phyloP scores from a whole-genome alignment of 164 flowering plant genomes.

The Liriodendron chinense region DNA sequence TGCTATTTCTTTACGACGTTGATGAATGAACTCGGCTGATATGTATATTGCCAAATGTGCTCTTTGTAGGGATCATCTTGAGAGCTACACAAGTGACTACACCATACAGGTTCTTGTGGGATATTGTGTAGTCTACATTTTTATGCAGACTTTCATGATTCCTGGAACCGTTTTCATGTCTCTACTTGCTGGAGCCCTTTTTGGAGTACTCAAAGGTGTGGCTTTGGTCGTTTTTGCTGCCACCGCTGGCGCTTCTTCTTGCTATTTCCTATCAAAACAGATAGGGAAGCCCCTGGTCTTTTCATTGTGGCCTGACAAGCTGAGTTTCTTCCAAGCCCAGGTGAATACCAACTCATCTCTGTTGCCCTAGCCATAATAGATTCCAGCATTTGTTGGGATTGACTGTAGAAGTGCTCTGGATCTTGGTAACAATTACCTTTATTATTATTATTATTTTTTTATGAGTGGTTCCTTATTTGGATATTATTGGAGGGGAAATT shows the following conservation, averaged over 20 bases:
- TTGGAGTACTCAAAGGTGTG: slow-evolving; percentile 85
- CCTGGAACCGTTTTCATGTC: slow-evolving; percentile 98
- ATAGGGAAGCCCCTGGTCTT: slow-evolving; percentile 79
- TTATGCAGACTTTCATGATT: slow-evolving; percentile 99
- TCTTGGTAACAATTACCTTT: too few relatives aligned
- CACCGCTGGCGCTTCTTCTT: slow-evolving; percentile 97
- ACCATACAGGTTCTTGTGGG: slow-evolving; percentile 82
- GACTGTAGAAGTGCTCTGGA: background rate
- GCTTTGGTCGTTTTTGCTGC: slow-evolving; percentile 86
- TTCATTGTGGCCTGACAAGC: slow-evolving; percentile 87
- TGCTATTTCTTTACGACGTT: background rate
- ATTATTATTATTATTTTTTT: too few relatives aligned
- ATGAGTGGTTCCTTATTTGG: too few relatives aligned
- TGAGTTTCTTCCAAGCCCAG: slow-evolving; percentile 81
- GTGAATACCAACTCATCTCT: slow-evolving; percentile 27
- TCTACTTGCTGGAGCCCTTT: slow-evolving; percentile 92
- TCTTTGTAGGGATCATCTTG: slow-evolving; percentile 70
- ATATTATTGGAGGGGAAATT: too few relatives aligned
- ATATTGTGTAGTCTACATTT: slow-evolving; percentile 77
- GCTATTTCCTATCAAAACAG: slow-evolving; percentile 82
- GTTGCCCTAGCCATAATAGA: background rate
- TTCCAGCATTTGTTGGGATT: background rate
- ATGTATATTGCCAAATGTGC: background rate
- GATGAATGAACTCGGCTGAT: background rate
- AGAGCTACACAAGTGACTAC: slow-evolving; percentile 88